Percentiles rank a stretch among this genome's conserved stretches.
phyloP scores from a whole-genome alignment of 2,329 filamentous ascomycete species.

The Neocatenulostroma microsporum region DNA sequence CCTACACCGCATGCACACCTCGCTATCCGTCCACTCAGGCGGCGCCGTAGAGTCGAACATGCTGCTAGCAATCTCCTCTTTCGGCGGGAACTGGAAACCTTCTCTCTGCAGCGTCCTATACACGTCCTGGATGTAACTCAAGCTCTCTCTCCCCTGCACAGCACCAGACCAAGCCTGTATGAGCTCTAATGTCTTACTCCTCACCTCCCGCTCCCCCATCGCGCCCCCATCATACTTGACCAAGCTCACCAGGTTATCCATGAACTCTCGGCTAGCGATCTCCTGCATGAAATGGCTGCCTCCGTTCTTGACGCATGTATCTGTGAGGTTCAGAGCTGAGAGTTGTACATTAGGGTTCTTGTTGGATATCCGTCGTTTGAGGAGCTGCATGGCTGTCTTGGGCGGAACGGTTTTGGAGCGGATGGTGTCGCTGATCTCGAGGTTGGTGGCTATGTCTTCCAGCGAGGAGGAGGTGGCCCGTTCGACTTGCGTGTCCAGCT shows the following conservation, averaged over 20 bases:
- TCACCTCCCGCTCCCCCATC: conserved; percentile 61
- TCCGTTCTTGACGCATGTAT: conserved; percentile 98
- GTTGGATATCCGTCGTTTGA: conserved; percentile 90
- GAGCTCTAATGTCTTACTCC: conserved; percentile 81
- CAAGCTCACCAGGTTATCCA: conserved; percentile 91
- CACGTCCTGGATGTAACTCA: conserved; percentile 80
- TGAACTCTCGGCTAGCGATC: conserved; percentile 93
- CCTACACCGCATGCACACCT: conserved; percentile 96
- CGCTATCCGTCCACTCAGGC: conserved; percentile 94
- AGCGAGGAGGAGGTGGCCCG: conserved; percentile 89
- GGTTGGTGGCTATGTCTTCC: conserved; percentile 95
- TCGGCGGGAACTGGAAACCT: conserved; percentile 83
- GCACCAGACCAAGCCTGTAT: conserved; percentile 91
- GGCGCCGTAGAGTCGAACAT: conserved; percentile 98
- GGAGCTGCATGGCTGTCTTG: conserved; percentile 93
- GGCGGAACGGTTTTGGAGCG: conserved; percentile 95
- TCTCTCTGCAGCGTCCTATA: conserved; percentile 77
- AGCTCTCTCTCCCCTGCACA: conserved; percentile 72
- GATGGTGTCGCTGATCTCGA: conserved; percentile 97
- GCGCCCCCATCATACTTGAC: conserved; percentile 63
- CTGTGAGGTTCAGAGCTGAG: conserved; percentile 88
- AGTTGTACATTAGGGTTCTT: conserved; percentile 97
- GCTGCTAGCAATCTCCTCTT: conserved; percentile 77
- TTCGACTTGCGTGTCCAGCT: conserved; percentile 95
- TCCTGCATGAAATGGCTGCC: conserved; percentile 90